Evolutionary conservation across 768 basidiomycete species (phyloP).

Genomic region (Rhodotorula babjevae): DNA sequence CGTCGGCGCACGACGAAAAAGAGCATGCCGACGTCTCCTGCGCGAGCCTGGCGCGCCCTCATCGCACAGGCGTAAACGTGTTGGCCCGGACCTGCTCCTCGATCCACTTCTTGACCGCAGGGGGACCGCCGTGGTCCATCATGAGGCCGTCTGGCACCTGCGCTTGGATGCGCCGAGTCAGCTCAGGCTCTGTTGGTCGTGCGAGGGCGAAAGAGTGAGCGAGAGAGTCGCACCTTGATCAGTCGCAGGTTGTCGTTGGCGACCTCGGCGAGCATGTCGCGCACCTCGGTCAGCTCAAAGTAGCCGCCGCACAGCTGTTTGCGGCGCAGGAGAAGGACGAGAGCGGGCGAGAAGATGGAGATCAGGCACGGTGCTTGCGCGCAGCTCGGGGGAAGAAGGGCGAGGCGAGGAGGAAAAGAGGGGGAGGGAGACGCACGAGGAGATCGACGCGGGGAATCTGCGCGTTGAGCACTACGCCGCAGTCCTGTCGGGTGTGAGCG

Average conservation of each 20-base stretch:
- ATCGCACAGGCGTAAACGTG: background rate
- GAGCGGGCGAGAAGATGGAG: background rate
- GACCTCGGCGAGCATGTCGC: slow-evolving; percentile 21
- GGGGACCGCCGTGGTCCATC: slow-evolving; percentile 28
- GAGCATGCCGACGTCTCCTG: too few relatives aligned
- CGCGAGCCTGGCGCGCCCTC: background rate
- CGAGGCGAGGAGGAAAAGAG: background rate
- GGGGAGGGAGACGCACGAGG: slow-evolving; percentile 14
- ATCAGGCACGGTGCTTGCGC: background rate
- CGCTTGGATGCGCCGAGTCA: too few relatives aligned
- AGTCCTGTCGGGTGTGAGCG: slow-evolving; percentile 2
- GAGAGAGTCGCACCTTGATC: slow-evolving; percentile 14
- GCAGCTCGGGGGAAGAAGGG: too few relatives aligned
- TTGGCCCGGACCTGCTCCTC: slow-evolving; percentile 15
- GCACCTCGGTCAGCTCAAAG: slow-evolving; percentile 28
- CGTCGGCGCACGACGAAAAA: too few relatives aligned
- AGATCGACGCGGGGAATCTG: slow-evolving; percentile 26
- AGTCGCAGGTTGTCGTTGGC: background rate
- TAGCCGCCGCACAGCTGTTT: slow-evolving; percentile 31
- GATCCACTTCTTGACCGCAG: slow-evolving; percentile 15
- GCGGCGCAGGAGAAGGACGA: background rate
- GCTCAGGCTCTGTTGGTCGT: too few relatives aligned
- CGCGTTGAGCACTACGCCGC: slow-evolving; percentile 23
- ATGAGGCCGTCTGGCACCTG: slow-evolving; percentile 32
- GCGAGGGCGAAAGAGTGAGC: background rate